These are phyloP conservation scores for Suhomyces tanzawaensis DNA, from an alignment of 805 yeast species.

Conservation along the genomic window DNA sequence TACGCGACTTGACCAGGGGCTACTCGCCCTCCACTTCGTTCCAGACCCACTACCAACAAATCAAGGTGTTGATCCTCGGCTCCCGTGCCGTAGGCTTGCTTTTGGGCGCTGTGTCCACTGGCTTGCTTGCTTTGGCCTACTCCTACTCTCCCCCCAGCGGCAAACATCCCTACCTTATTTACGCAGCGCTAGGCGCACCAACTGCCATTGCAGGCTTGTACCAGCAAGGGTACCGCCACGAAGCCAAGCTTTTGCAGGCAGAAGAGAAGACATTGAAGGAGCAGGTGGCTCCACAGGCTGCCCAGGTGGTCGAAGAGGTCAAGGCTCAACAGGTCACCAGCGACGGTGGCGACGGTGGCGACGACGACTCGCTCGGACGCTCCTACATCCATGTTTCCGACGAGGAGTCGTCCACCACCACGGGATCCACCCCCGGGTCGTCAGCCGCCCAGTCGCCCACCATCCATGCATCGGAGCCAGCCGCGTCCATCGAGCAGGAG, in stretches of 20 bases:
- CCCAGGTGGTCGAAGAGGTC: conserved; percentile 1
- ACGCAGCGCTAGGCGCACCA: conserved; percentile 58
- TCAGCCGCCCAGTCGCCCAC: conserved; percentile 27
- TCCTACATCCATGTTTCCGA: conserved; percentile 45
- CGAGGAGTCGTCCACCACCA: conserved; percentile 28
- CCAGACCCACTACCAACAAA: conserved; percentile 14
- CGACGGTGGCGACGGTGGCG: conserved; percentile 10
- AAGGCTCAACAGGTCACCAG: conserved; percentile 1
- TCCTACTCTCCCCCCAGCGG: conserved; percentile 51
- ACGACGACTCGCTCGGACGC: conserved; percentile 31
- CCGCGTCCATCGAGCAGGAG: conserved; percentile 35
- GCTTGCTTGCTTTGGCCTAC: conserved; percentile 55
- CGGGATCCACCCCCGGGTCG: conserved; percentile 27
- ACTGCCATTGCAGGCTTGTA: conserved; percentile 28
- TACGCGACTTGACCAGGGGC: conserved; percentile 25
- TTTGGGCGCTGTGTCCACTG: conserved; percentile 49
- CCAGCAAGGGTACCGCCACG: conserved; percentile 16
- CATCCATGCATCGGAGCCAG: conserved; percentile 11
- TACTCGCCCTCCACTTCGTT: conserved; percentile 6
- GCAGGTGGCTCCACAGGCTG: not conserved
- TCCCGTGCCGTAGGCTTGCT: conserved; percentile 23
- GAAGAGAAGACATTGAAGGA: conserved; percentile 1
- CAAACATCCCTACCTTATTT: conserved; percentile 72
- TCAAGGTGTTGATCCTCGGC: conserved; percentile 19
- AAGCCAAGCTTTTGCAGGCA: conserved; percentile 15